phyloP scores from a whole-genome alignment of 306 rosid genomes.

The Styphnolobium japonicum region DNA sequence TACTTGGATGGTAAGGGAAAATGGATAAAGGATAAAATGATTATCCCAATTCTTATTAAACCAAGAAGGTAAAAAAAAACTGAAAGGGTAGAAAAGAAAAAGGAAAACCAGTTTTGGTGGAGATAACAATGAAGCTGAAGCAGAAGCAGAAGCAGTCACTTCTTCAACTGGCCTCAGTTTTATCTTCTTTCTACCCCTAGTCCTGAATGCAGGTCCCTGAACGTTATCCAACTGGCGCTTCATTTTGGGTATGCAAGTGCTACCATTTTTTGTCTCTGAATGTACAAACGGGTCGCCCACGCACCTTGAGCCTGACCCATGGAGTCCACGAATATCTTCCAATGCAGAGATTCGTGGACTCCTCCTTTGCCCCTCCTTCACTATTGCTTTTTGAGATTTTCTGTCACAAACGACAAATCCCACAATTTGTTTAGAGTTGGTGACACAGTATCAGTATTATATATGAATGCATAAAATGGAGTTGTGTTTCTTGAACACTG shows the following conservation, averaged over 20 bases:
- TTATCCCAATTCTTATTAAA: background rate
- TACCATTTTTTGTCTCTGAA: background rate
- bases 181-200: constrained; percentile 43
- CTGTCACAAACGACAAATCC: constrained; percentile 4
- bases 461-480: background rate
- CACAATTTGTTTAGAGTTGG: background rate
- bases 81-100: background rate
- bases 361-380: constrained; percentile 48
- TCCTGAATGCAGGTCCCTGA: constrained; percentile 45
- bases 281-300: background rate
- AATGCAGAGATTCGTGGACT: constrained; percentile 51
- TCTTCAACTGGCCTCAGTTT: constrained; percentile 35
- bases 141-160: constrained; percentile 6
- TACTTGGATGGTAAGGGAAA: too few relatives aligned
- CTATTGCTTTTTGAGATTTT: constrained; percentile 32
- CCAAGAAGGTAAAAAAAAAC: background rate
- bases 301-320: background rate
- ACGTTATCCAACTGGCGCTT: background rate
- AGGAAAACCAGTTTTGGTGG: constrained; percentile 29
- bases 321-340: constrained; percentile 29
- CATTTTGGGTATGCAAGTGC: background rate
- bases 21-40: background rate
- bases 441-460: too few relatives aligned
- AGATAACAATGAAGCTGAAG: constrained; percentile 1
- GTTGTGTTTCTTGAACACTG: background rate